These are phyloP conservation scores for Chaetomium olivaceum DNA, from an alignment of 2,329 filamentous ascomycete species.

Conservation along the genomic window DNA sequence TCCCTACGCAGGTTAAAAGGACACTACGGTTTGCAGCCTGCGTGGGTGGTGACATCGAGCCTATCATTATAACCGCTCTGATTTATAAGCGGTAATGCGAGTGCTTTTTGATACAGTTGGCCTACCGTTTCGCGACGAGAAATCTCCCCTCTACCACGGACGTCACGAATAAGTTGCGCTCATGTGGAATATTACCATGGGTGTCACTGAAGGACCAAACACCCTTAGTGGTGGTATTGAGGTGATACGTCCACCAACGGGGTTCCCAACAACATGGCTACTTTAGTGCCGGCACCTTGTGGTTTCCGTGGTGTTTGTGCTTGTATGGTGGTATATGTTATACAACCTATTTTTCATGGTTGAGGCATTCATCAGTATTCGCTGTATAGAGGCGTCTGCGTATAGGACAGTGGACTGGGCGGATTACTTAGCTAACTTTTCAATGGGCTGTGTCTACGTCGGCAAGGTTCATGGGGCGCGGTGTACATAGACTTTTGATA, in stretches of 20 bases:
- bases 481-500: too few species aligned
- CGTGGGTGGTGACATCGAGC: neutral
- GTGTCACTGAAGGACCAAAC: neutral
- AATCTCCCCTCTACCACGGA: neutral
- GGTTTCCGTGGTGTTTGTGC: neutral
- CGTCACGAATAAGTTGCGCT: neutral
- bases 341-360: neutral
- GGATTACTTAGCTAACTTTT: too few species aligned
- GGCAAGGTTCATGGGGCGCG: too few species aligned
- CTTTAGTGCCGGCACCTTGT: neutral
- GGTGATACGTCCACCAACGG: neutral
- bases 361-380: neutral
- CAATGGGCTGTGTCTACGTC: too few species aligned
- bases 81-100: neutral
- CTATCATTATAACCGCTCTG: neutral
- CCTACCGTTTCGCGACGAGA: neutral
- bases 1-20: neutral
- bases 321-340: neutral
- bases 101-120: neutral
- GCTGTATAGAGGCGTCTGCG: neutral
- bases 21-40: neutral
- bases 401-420: too few species aligned
- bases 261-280: neutral
- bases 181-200: neutral
- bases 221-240: neutral